These are phyloP conservation scores for Acacia melanoxylon DNA, from an alignment of 306 rosid species.

Conservation along the genomic window DNA sequence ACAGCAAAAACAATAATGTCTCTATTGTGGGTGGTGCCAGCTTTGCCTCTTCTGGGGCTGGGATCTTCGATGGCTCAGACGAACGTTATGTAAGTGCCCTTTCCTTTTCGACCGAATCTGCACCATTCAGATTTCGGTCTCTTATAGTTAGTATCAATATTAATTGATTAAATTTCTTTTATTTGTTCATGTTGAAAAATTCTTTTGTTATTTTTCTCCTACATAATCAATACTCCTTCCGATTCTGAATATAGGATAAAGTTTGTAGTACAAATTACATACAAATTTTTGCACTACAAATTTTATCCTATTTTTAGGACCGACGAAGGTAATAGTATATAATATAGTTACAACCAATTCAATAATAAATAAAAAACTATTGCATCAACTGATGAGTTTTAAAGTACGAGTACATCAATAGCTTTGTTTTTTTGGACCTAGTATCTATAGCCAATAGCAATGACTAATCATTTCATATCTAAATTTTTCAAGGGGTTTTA, in stretches of 20 bases:
- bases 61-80: slow-evolving; percentile 69
- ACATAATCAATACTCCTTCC: background rate
- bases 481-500: too few species aligned
- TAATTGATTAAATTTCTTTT: background rate
- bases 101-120: background rate
- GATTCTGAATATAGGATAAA: too few species aligned
- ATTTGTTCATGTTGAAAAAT: too few species aligned
- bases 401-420: too few species aligned
- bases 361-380: background rate
- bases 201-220: background rate
- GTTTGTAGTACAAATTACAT: too few species aligned
- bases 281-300: too few species aligned
- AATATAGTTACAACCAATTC: background rate
- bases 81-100: slow-evolving; percentile 49
- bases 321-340: too few species aligned
- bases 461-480: too few species aligned
- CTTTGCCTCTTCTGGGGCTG: slow-evolving; percentile 93
- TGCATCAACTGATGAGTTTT: background rate
- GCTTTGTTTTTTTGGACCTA: too few species aligned
- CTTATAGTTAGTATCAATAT: background rate
- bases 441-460: too few species aligned
- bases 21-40: slow-evolving; percentile 61
- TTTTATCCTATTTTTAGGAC: too few species aligned
- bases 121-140: background rate
- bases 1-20: slow-evolving; percentile 21